Percentiles rank a stretch among this genome's conserved stretches.
phyloP scores from a whole-genome alignment of 2,329 filamentous ascomycete species.

The Aspergillus calidoustus region DNA sequence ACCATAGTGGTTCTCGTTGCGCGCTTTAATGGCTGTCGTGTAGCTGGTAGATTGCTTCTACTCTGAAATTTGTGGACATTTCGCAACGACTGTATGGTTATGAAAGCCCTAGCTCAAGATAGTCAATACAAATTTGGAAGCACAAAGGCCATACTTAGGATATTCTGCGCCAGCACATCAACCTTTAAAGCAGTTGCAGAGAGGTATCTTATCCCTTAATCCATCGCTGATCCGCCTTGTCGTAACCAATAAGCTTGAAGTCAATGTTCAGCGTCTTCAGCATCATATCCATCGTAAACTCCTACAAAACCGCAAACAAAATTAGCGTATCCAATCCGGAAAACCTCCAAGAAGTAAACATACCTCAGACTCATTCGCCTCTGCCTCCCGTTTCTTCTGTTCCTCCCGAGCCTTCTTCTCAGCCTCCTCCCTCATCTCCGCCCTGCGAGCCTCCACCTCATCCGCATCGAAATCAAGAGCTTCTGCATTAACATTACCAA shows the following conservation, averaged over 20 bases:
- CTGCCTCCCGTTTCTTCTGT: conserved; percentile 37
- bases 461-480: conserved; percentile 40
- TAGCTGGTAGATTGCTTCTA: conserved; percentile 30
- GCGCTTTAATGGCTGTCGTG: conserved; percentile 10
- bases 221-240: conserved; percentile 63
- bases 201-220: conserved; percentile 32
- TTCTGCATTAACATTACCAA: conserved; percentile 39
- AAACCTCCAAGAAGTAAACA: conserved; percentile 32
- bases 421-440: conserved; percentile 47
- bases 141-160: not conserved
- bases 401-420: conserved; percentile 36
- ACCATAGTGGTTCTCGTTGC: conserved; percentile 31
- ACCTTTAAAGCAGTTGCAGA: not conserved
- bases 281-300: conserved; percentile 73
- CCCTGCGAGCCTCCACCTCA: conserved; percentile 38
- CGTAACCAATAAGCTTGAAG: conserved; percentile 65
- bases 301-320: conserved; percentile 42
- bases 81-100: not conserved
- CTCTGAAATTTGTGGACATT: conserved; percentile 20
- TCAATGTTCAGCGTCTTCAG: conserved; percentile 68
- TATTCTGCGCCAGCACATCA: conserved; percentile 1
- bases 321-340: conserved; percentile 57
- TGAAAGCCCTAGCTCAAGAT: not conserved
- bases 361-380: conserved; percentile 31
- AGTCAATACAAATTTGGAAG: not conserved